phyloP scores from a whole-genome alignment of 495 filamentous ascomycete species.

The Recurvomyces mirabilis region DNA sequence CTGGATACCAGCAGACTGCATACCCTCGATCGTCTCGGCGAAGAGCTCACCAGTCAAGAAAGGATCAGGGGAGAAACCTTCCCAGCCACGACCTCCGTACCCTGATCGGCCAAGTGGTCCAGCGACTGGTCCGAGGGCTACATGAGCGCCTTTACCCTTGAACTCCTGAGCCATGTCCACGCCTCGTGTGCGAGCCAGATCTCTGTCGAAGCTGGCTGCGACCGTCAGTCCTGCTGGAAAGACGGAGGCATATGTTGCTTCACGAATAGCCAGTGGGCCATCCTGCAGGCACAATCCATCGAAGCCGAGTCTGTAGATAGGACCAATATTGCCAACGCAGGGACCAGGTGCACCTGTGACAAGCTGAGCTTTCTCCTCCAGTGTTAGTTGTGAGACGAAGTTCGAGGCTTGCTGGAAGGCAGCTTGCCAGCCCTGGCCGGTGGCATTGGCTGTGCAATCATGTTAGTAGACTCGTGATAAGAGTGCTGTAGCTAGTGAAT shows the following conservation, averaged over 20 bases:
- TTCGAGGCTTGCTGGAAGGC: slow-evolving; percentile 15
- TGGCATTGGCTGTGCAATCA: slow-evolving; percentile 14
- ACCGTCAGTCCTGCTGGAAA: slow-evolving; percentile 21
- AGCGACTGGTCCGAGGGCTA: slow-evolving; percentile 20
- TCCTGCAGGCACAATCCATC: slow-evolving; percentile 40
- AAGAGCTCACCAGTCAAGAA: slow-evolving; percentile 43
- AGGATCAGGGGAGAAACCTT: slow-evolving; percentile 24
- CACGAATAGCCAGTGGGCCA: slow-evolving; percentile 36
- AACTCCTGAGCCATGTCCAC: slow-evolving; percentile 20
- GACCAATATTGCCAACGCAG: slow-evolving; percentile 21
- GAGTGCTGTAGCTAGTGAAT: too few species aligned
- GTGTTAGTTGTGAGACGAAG: slow-evolving; percentile 20
- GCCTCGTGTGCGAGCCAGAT: slow-evolving; percentile 15
- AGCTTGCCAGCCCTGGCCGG: slow-evolving; percentile 8
- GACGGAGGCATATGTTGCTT: slow-evolving; percentile 22
- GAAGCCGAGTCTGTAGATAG: slow-evolving; percentile 36
- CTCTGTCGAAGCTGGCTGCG: slow-evolving; percentile 25
- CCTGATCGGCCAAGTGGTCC: slow-evolving; percentile 18
- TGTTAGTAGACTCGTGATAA: too few species aligned
- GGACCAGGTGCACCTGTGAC: slow-evolving; percentile 19
- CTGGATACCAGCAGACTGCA: slow-evolving; percentile 47
- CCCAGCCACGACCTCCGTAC: slow-evolving; percentile 23
- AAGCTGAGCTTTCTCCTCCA: slow-evolving; percentile 19
- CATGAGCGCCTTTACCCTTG: slow-evolving; percentile 21
- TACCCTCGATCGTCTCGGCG: slow-evolving; percentile 43